Base-by-base conservation (phyloP, 192 early-diverging fungal genomes). In the Coemansia umbellata region DNA sequence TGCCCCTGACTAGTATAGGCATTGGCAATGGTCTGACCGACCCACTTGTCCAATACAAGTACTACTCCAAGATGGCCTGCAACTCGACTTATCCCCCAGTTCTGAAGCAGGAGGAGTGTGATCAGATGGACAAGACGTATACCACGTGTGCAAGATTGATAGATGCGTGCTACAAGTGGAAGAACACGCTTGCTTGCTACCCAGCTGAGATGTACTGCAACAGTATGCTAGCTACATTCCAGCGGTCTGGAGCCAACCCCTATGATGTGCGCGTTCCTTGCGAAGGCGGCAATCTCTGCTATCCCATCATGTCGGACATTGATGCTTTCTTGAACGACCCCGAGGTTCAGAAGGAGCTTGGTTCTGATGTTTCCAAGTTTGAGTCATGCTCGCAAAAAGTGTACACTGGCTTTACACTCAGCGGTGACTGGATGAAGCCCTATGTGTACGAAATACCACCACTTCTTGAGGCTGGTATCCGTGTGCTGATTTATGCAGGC, bases 11-110 rank as follows among this genome's bases (percentile, higher is more conserved):
- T 18, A 84, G 85, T 6, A 71, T 94, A 43, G 75, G 87, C 24
- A 91, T 98, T 51, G 93, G 96, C 19, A 97, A 99, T 69, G 94
- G 96, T 9, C 67, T 91, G 54, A 90, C 88, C 1, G 91, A 99
- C 44, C 90, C 92, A 27, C 73, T 88, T 41, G 75, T 85, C 14
- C 96, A 98, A 80, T 94, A 87, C 76, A 83, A 88, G 69, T 84
- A 90, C 60, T 98, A 94, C 68, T 80, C 87, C 6, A 82, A 81
- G 37, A 86, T 85, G 79, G 84, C 83, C 2, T 91, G 84, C 66
- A 77, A 87, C 49, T 81, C 78, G 31, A 79, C 81, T 37, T 85
- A 93, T 70, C 78, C 81, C 24, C 89, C 94, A 26, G 80, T 96
- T 27, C 74, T 94, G 15, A 76, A 79, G 31, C 77, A 92, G 66